A percentile compares a stretch with the other conserved stretches of the same genome.
phyloP scores from a whole-genome alignment of 345 rosid genomes.

The Citrus medica region DNA sequence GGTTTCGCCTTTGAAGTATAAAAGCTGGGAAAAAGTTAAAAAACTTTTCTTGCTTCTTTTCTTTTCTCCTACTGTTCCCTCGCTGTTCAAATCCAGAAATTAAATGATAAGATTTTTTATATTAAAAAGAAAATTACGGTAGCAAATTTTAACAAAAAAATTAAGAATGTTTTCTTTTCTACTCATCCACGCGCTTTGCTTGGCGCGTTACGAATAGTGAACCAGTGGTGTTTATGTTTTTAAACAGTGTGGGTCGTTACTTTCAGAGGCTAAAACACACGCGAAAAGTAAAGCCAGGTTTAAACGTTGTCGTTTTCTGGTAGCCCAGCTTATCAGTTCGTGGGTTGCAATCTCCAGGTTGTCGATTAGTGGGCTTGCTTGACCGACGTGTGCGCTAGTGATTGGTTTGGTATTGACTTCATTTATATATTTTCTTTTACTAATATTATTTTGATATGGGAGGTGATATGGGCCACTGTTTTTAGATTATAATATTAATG shows the following conservation, averaged over 20 bases:
- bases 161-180: neutral
- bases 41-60: neutral
- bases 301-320: neutral
- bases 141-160: neutral
- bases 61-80: constrained; percentile 18
- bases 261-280: neutral
- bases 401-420: neutral
- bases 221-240: neutral
- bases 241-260: neutral
- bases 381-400: neutral
- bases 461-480: neutral
- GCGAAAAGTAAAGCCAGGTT: neutral
- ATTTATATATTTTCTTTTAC: neutral
- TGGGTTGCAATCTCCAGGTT: constrained; percentile 14
- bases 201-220: neutral
- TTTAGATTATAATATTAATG: neutral
- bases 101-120: neutral
- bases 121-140: neutral
- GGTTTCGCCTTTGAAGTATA: constrained; percentile 3
- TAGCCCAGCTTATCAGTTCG: neutral
- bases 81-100: constrained; percentile 19
- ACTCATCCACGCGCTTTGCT: neutral
- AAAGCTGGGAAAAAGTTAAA: neutral
- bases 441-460: neutral
- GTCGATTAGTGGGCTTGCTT: neutral